Conservation (phyloP, 345 rosid species). For the Linum lewisii region DNA sequence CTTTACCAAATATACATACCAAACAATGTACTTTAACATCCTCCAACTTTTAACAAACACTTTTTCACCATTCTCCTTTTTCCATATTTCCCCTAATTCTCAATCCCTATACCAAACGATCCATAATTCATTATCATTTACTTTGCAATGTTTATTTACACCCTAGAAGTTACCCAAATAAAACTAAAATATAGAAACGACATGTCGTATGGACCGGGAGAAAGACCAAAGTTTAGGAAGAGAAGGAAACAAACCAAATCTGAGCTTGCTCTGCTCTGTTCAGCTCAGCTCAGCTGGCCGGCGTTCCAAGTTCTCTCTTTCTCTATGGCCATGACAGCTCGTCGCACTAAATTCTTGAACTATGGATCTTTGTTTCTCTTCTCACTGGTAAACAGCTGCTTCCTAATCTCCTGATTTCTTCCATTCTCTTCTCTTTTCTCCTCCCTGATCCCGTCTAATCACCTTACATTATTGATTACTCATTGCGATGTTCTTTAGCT, state of each 20-base stretch:
- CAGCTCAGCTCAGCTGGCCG: slow-evolving; percentile 2
- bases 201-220: not conserved
- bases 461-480: not conserved
- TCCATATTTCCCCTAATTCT: too few species aligned
- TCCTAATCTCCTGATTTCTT: not conserved
- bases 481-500: not conserved
- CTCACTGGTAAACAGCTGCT: slow-evolving; percentile 19
- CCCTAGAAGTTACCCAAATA: too few species aligned
- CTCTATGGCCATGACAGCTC: slow-evolving; percentile 39
- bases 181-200: not conserved
- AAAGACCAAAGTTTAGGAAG: not conserved
- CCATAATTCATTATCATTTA: too few species aligned
- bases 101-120: too few species aligned
- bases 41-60: too few species aligned
- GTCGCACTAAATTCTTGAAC: slow-evolving; percentile 12
- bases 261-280: too few species aligned
- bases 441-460: not conserved
- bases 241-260: not conserved
- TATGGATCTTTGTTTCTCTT: slow-evolving; percentile 14
- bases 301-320: not conserved
- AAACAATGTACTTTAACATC: too few species aligned
- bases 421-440: not conserved
- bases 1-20: too few species aligned
- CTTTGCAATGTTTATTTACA: too few species aligned
- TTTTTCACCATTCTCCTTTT: too few species aligned